Evolutionary conservation across 2,329 filamentous ascomycete species (phyloP), one percentile per base, ranked within the genome.

Genomic region (Cercospora zeae-maydis): DNA sequence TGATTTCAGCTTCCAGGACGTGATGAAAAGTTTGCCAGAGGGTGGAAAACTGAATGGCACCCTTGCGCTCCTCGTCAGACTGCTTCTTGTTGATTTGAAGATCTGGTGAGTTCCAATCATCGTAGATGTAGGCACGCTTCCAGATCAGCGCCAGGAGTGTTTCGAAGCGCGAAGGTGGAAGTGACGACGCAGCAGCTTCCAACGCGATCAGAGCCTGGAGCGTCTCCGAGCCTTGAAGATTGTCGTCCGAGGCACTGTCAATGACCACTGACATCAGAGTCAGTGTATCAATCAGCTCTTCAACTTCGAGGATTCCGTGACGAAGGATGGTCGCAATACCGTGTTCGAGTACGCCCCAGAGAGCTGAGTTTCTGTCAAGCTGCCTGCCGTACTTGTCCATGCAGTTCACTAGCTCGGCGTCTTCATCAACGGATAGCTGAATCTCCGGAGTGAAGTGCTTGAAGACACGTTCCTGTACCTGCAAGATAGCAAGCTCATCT

Each of bases 71-170:
- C 2, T 80, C 78, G 71, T 96, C 92, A 61, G 86, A 86, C 73
- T 90, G 67, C 56, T 67, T 67, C 24, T 65, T 66, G 45, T 58
- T 42, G 16, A 64, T 37, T 34, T 63, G 89, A 63, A 88, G 82
- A 53, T 88, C 86, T 16, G 57, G 42, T 21, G 57, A 51, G 0
- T 90, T 93, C 95, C 95, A 99, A 73, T 97, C 86, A 74, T 97
- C 93, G 55, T 88, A 86, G 68, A 93, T 83, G 71, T 90, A 90
- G 65, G 92, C 88, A 59, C 95, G 86, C 73, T 95, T 89, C 95
- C 95, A 99, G 66, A 98, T 90, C n/a, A 86, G 76, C 64, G 80
- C 81, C 56, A 85, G 78, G 36, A 83, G 73, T 33, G 81, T 78
- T 27, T 88, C 82, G 66, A 83, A 82, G 51, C 84, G 81, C n/a